Base-by-base conservation (phyloP, 768 basidiomycete genomes). In the Aureoboletus auriporus region DNA sequence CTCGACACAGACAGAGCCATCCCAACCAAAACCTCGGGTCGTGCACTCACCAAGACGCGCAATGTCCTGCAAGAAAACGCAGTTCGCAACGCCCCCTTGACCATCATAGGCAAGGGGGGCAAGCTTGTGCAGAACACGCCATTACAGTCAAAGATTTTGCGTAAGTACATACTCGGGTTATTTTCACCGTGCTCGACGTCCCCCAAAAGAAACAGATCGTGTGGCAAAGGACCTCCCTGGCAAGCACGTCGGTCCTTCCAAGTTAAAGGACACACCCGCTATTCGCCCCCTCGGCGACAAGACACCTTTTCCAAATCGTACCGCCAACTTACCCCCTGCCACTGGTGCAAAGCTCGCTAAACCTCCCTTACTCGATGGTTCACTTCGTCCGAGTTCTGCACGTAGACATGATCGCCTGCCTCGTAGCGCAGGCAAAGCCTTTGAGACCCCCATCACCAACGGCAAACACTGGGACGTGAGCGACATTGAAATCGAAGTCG, bases 391-490 rank as follows among this genome's bases (percentile, higher is more conserved):
- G 0, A 88, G 86, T 53, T 86, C 86, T 5, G 73, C 77, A 23
- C 74, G 89, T 39, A 84, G 79, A 61, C 82, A 82, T 44, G 66
- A 77, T 44, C 75, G 86, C 37, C 71, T 73, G 11, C 82, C 82
- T 34, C 68, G 75, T 35, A 79, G 72, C 49, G 71, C 72, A 23
- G 69, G 65, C 38, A 75, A 75, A 52, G 69, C 50, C 13, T 84
- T 86, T 53, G 75, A 84, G 58, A 91, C 89, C 0, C 89, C 89
- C 2, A 54, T 75, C 34, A 82, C 80, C 16, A 71, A 68, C 9
- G 86, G 84, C 3, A 74, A 81, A 53, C 79, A 84, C 48, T 92
- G 88, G 89, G 87, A 92, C 56, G 76, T 87, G 30, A 82, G 79
- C 55, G 86, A 88, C 39, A 69, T 67, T 12, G 74, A 73, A 31